Percentiles rank a stretch among this genome's conserved stretches.
Evolutionary conservation across 129 eudicot genomes (phyloP).

Genomic region (Chrysanthemum seticuspe): DNA sequence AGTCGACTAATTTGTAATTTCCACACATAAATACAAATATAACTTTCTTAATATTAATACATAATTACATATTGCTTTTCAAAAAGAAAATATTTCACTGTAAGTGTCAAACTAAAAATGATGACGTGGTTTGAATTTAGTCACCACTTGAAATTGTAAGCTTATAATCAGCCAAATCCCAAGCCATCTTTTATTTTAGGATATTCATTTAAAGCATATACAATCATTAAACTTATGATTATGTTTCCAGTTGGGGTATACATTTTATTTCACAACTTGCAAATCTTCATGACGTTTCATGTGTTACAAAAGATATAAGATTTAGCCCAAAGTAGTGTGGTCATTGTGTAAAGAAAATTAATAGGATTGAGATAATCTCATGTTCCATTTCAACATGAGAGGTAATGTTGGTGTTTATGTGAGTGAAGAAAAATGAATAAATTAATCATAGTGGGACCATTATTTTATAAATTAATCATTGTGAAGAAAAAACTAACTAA

Average conservation of each 20-base stretch:
- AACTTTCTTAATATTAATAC: background rate
- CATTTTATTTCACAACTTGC: slow-evolving; percentile 22
- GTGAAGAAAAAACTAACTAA: too few relatives aligned
- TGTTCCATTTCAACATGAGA: too few relatives aligned
- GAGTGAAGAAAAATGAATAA: too few relatives aligned
- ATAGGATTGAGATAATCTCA: too few relatives aligned
- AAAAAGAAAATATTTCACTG: background rate
- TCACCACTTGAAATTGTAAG: slow-evolving; percentile 24
- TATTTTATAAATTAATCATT: too few relatives aligned
- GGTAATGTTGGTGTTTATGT: too few relatives aligned
- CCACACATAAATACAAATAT: background rate
- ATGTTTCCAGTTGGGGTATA: slow-evolving; percentile 23
- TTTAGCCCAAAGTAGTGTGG: too few relatives aligned
- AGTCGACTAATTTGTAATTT: background rate
- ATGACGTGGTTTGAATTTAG: slow-evolving; percentile 24
- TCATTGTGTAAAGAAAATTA: too few relatives aligned
- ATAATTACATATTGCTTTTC: background rate
- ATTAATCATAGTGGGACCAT: too few relatives aligned
- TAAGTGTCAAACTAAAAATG: slow-evolving; percentile 8
- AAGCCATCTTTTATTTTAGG: slow-evolving; percentile 19
- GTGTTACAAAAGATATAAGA: slow-evolving; percentile 1
- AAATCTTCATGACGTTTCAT: slow-evolving; percentile 31
- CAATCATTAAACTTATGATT: slow-evolving; percentile 24
- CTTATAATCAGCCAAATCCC: slow-evolving; percentile 27
- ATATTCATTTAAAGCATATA: slow-evolving; percentile 20